Evolutionary conservation across 2,329 filamentous ascomycete genomes (phyloP), one percentile per base, ranked within the genome.

Genomic region (Colletotrichum gloeosporioides): DNA sequence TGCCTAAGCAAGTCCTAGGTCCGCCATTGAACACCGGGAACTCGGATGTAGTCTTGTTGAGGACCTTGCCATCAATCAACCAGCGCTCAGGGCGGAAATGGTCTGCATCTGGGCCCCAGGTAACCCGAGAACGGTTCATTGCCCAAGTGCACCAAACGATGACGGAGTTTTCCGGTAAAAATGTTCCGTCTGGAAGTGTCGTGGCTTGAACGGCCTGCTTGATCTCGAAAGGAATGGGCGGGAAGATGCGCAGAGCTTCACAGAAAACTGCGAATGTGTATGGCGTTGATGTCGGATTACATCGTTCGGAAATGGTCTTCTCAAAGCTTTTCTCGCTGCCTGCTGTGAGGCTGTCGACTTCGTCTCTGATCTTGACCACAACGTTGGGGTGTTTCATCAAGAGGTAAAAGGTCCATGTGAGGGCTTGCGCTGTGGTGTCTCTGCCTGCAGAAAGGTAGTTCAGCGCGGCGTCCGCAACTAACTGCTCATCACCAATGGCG

Each of bases 21-120:
- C 92, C 92, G 22, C 91, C 92, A 79, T 93, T 92, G 81, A 93
- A 93, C 4, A 93, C 92, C 2, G 90, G 91, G 78, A 90, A 93
- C 81, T 93, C 92, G 18, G 87, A 88, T 3, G 89, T 85, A 69
- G 86, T 86, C 75, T 87, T 79, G 36, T 89, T 34, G 80, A 82
- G 18, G 25, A 89, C 80, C 4, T 89, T 77, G 34, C 83, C 85
- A 1, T 84, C 86, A 6, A 73, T 71, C 4, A 93, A 82, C 89
- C 91, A 93, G 59, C 92, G 85, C 68, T 89, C 88, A 0, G 92
- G 92, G 4, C 85, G 86, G 78, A 93, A 93, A 0, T 80, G 79
- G 55, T 90, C 88, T 8, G 90, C 88, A 77, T 93, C 90, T 0
- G 84, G 81, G 7, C 91, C 92, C 90, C 91, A 93, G 0, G 86